Evolutionary conservation across 352 stramenopile species (phyloP).

Genomic region (Globisporangium barbulae): DNA sequence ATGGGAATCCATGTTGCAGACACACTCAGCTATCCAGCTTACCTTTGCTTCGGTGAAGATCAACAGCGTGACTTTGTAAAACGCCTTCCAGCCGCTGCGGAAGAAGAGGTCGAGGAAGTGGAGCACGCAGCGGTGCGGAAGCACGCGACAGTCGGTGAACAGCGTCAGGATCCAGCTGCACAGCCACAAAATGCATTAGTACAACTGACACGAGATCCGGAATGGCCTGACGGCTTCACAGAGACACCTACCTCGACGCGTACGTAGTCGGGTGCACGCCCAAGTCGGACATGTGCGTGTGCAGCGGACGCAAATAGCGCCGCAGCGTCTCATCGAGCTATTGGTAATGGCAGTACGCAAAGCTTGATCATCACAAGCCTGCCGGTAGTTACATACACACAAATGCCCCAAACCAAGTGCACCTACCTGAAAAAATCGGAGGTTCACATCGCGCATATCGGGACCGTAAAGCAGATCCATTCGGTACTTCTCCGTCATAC

Average conservation of each 20-base stretch:
- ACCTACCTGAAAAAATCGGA: constrained; percentile 39
- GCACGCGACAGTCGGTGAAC: constrained; percentile 46
- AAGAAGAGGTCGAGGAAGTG: constrained; percentile 48
- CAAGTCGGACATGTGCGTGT: constrained; percentile 39
- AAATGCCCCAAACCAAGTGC: not conserved
- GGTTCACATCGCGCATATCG: constrained; percentile 50
- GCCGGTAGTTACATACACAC: not conserved
- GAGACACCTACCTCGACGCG: constrained; percentile 29
- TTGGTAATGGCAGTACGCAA: not conserved
- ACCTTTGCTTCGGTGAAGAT: constrained; percentile 42
- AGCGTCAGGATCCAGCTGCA: constrained; percentile 48
- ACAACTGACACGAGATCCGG: not conserved
- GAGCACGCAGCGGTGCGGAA: constrained; percentile 36
- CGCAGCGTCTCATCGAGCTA: constrained; percentile 42
- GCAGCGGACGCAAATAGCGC: constrained; percentile 33
- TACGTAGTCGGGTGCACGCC: constrained; percentile 49
- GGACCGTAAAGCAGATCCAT: constrained; percentile 44
- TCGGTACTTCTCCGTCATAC: constrained; percentile 48
- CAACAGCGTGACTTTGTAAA: constrained; percentile 38
- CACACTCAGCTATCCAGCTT: not conserved
- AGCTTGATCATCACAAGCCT: no score
- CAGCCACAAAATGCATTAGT: not conserved
- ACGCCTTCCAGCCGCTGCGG: constrained; percentile 44
- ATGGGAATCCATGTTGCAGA: not conserved
- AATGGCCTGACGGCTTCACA: not conserved